These are phyloP conservation scores for Mercurialis annua DNA, from an alignment of 345 rosid genomes.

Conservation along the genomic window DNA sequence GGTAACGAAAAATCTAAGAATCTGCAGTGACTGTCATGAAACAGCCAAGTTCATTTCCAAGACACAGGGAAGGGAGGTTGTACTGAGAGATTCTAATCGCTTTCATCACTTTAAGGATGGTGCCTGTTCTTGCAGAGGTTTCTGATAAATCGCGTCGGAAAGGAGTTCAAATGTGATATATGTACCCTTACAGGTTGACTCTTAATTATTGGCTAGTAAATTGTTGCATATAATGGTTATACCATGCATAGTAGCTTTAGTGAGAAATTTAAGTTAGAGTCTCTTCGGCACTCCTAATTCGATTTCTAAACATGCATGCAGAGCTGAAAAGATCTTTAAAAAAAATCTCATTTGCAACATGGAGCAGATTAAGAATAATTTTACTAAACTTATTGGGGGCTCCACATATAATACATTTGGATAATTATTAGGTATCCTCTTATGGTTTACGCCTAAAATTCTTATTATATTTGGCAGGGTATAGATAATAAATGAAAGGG, in stretches of 20 bases:
- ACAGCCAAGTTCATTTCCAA: conserved; percentile 34
- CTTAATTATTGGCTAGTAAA: background rate
- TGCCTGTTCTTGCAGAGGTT: conserved; percentile 37
- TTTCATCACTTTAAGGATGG: conserved; percentile 39
- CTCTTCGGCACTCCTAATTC: background rate
- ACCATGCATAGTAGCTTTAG: background rate
- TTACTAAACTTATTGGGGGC: background rate
- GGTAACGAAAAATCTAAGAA: conserved; percentile 31
- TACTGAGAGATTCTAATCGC: conserved; percentile 36
- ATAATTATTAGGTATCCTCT: background rate
- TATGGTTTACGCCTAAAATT: background rate
- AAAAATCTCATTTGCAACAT: background rate
- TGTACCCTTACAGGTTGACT: background rate
- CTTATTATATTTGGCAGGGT: background rate
- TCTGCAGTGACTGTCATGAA: conserved; percentile 36
- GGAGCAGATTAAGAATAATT: background rate
- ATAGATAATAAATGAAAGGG: background rate
- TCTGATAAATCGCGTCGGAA: conserved; percentile 24
- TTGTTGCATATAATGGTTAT: conserved; percentile 3
- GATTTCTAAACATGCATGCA: too few species aligned
- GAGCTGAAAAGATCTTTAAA: too few species aligned
- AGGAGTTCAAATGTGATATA: background rate
- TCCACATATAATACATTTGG: too few species aligned
- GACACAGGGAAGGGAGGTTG: conserved; percentile 26
- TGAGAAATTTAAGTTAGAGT: conserved; percentile 1